phyloP scores from a whole-genome alignment of 495 filamentous ascomycete genomes.

The Daldinia childiae region DNA sequence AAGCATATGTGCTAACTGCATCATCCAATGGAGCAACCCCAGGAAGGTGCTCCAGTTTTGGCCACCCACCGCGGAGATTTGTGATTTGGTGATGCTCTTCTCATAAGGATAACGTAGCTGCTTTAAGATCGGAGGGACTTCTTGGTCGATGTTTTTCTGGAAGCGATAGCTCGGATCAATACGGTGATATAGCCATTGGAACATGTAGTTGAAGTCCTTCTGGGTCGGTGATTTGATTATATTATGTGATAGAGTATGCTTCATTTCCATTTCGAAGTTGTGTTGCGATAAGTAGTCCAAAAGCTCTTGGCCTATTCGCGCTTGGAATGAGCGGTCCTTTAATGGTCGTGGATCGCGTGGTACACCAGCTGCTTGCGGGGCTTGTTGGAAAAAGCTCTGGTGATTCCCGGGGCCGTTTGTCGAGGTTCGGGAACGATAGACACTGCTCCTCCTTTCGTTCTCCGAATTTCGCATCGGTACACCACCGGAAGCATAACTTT shows the following conservation, averaged over 20 bases:
- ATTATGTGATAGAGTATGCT: slow-evolving; percentile 86
- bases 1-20: slow-evolving; percentile 93
- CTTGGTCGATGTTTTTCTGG: slow-evolving; percentile 89
- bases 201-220: slow-evolving; percentile 96
- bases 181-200: slow-evolving; percentile 95
- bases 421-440: slow-evolving; percentile 74
- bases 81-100: slow-evolving; percentile 91
- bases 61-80: slow-evolving; percentile 91
- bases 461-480: slow-evolving; percentile 57
- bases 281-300: slow-evolving; percentile 89
- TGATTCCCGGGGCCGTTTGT: slow-evolving; percentile 65
- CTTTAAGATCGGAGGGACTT: slow-evolving; percentile 89
- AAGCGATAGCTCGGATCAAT: slow-evolving; percentile 94
- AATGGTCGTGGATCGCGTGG: slow-evolving; percentile 90
- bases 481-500: slow-evolving; percentile 57
- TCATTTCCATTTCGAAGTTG: slow-evolving; percentile 98
- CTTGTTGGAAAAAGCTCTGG: slow-evolving; percentile 92
- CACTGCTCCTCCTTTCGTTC: slow-evolving; percentile 81
- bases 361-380: slow-evolving; percentile 77
- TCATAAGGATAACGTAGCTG: slow-evolving; percentile 95
- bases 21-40: slow-evolving; percentile 96
- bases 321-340: slow-evolving; percentile 79
- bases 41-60: slow-evolving; percentile 96
- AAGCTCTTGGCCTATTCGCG: slow-evolving; percentile 85
- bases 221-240: slow-evolving; percentile 92